Conservation (phyloP, 2,329 filamentous ascomycete genomes). For the Monosporascus sp. region DNA sequence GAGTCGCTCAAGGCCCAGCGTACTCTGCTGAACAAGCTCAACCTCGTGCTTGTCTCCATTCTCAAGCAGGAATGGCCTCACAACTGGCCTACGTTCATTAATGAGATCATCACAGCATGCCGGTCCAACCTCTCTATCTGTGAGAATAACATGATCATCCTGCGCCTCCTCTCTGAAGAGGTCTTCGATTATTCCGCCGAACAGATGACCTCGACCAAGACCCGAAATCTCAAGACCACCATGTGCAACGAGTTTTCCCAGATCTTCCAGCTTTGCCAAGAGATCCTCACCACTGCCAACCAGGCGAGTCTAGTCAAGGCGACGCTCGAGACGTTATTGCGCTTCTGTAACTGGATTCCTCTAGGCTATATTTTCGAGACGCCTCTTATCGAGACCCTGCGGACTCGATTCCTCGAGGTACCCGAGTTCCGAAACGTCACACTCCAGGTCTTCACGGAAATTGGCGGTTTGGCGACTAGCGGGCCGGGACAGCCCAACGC, state of each 20-base stretch:
- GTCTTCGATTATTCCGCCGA: slow-evolving; percentile 99
- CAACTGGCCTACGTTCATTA: slow-evolving; percentile 99
- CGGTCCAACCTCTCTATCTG: slow-evolving; percentile 94
- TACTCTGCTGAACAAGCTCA: slow-evolving; percentile 95
- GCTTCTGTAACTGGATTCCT: slow-evolving; percentile 99
- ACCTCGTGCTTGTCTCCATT: slow-evolving; percentile 93
- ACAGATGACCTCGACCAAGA: slow-evolving; percentile 98
- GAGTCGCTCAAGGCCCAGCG: slow-evolving; percentile 80
- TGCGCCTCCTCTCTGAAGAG: slow-evolving; percentile 91
- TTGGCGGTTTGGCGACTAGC: slow-evolving; percentile 86
- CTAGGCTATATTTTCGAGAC: slow-evolving; percentile 99
- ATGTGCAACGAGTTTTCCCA: slow-evolving; percentile 99
- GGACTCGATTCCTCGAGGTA: slow-evolving; percentile 85
- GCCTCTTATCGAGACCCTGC: slow-evolving; percentile 86
- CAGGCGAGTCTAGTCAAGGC: slow-evolving; percentile 88
- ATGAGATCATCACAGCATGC: slow-evolving; percentile 96
- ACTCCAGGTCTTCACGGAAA: slow-evolving; percentile 94
- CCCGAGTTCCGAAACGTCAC: slow-evolving; percentile 97
- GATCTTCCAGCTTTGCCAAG: slow-evolving; percentile 95
- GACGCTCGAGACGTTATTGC: slow-evolving; percentile 91
- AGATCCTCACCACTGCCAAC: slow-evolving; percentile 86
- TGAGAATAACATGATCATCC: slow-evolving; percentile 99
- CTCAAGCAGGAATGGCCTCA: slow-evolving; percentile 99
- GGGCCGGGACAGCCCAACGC: slow-evolving; percentile 60
- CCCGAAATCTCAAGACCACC: slow-evolving; percentile 91